phyloP scores from a whole-genome alignment of 441 rosid species.

The Bocquillonia castaneifolia region DNA sequence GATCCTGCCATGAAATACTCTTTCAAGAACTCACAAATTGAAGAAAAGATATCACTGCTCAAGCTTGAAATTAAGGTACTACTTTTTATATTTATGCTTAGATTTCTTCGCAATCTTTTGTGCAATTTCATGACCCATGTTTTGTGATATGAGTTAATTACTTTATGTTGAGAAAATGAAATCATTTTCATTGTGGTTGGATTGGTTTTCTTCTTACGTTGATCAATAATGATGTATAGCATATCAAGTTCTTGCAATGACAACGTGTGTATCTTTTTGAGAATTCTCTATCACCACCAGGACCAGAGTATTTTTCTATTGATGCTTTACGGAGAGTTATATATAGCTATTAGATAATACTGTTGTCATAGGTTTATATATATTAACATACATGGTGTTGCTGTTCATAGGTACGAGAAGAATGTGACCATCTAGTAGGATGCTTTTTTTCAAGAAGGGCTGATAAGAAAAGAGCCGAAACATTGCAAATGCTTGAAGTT shows the following conservation, averaged over 20 bases:
- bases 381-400: not conserved
- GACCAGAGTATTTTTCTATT: no score
- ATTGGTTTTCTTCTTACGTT: not conserved
- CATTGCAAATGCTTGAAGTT: conserved; percentile 45
- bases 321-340: no score
- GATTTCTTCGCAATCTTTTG: not conserved
- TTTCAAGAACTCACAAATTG: conserved; percentile 50
- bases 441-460: conserved; percentile 39
- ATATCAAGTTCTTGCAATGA: not conserved
- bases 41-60: conserved; percentile 55
- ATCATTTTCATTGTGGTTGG: not conserved
- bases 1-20: conserved; percentile 82
- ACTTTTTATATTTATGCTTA: not conserved
- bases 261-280: not conserved
- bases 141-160: not conserved
- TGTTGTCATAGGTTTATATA: no score
- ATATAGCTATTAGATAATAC: no score
- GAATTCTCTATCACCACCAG: no score
- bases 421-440: conserved; percentile 77
- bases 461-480: conserved; percentile 39
- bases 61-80: conserved; percentile 73
- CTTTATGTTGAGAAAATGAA: not conserved
- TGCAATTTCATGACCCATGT: not conserved
- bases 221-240: not conserved
- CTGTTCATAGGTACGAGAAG: conserved; percentile 60